Percentiles rank a stretch among this genome's conserved stretches.
These are phyloP conservation scores for Flaveria linearis DNA, from an alignment of 129 eudicot genomes.

Conservation along the genomic window DNA sequence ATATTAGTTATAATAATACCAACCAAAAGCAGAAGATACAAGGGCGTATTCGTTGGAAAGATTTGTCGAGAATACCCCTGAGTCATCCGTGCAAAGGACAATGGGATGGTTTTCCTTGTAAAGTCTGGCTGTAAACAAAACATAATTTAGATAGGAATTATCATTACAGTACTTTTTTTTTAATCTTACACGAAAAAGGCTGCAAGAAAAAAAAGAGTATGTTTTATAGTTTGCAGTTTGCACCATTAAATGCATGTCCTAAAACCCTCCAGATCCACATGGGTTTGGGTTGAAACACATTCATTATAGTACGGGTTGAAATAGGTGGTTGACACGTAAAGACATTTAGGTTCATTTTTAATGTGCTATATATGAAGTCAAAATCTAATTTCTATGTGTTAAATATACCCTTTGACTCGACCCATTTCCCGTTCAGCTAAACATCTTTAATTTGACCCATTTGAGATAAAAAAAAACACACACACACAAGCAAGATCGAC, in stretches of 20 bases:
- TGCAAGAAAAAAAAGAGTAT: not conserved
- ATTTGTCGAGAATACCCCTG: slow-evolving; percentile 87
- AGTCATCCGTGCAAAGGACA: slow-evolving; percentile 82
- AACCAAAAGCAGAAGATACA: slow-evolving; percentile 81
- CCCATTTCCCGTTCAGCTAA: not conserved
- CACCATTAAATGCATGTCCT: slow-evolving; percentile 4
- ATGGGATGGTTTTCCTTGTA: slow-evolving; percentile 78
- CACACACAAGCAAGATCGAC: not conserved
- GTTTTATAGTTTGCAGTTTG: not conserved
- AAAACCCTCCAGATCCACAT: not conserved
- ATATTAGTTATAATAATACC: slow-evolving; percentile 9
- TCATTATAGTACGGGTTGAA: too few relatives aligned
- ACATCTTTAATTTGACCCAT: not conserved
- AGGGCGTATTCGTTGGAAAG: slow-evolving; percentile 67
- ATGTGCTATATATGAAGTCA: not conserved
- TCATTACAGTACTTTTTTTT: not conserved
- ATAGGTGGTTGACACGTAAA: not conserved
- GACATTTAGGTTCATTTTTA: not conserved
- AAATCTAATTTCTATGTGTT: not conserved
- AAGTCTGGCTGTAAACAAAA: slow-evolving; percentile 56
- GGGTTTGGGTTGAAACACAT: not conserved
- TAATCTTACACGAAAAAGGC: not conserved
- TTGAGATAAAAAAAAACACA: not conserved
- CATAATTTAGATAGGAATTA: not conserved
- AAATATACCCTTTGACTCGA: not conserved